Evolutionary conservation across 2,329 filamentous ascomycete species (phyloP), one percentile per base, ranked within the genome.

Genomic region (Venturia pyrina): DNA sequence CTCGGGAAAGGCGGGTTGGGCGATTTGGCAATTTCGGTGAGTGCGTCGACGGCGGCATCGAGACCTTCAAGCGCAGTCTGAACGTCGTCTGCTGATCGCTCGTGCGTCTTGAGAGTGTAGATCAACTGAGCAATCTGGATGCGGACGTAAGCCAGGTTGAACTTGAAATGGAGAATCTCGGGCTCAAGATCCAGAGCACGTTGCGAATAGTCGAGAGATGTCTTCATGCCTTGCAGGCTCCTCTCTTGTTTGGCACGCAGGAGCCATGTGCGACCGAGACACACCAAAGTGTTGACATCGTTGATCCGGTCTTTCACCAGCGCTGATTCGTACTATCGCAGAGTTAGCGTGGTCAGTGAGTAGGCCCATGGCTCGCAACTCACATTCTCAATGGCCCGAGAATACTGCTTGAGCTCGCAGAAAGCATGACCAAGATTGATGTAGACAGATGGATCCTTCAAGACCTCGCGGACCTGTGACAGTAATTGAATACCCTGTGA

Each of bases 121-220:
- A 97, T 87, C 40, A 89, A 85, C 59, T 89, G 89, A 24, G 93
- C 93, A 65, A 98, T 87, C 75, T 97, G 93, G 68, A 96, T 96
- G 74, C 98, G 95, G 37, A 98, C 91, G 73, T 97, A 99, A 0
- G 95, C 95, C 37, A 99, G 90, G 73, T 99, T 99, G 83, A 99
- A 99, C 75, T 95, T 91, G 76, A 95, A 91, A 76, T 96, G 91
- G 40, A 93, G 83, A 71, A 96, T 91, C 5, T 95, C 89, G 0
- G 92, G 90, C 0, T 90, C 87, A 65, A 89, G 84, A 65, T 87
- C 85, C 21, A 96, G 85, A 34, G 93, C 91, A 81, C 83, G 83
- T 67, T 82, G 79, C 17, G 86, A 84, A 71, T 86, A 87, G 50
- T 87, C 85, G 41, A 90, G 78, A 2, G 85, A 83, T 40, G 82